Base-by-base conservation (phyloP, 257 asterid genomes). In the Solanum medicagineum region DNA sequence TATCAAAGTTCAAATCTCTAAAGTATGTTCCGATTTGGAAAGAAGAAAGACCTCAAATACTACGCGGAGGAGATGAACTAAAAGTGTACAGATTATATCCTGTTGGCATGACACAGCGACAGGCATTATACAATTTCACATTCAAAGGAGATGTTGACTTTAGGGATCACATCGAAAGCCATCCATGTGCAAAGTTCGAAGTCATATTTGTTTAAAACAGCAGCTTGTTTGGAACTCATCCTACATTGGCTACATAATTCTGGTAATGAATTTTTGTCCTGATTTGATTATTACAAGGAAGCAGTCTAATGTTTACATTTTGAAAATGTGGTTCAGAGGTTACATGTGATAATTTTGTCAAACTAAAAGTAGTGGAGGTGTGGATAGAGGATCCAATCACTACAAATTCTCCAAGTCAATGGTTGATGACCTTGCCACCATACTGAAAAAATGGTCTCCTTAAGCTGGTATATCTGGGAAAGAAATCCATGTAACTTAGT, bases 151-250 rank as follows among this genome's bases (percentile, higher is more conserved):
- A 92, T 19, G 74, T 91, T 9, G 94, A 91, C 81, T 90, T 97
- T 80, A 91, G 85, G 88, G 85, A 92, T 86, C 92, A 97, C 89
- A 75, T 97, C 45, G 94, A 92, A 87, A 91, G 86, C 80, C 91
- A 90, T 63, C 96, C 94, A 0, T 97, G 99, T 69, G 87, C 98
- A 57, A 97, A 97, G 73, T 94, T 97, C 17, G 99, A 97, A 91
- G 97, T 92, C 89, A 81, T 97, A 66, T 97, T 97, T 60, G 98
- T 97, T 36, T 79, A 79, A 1, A 11, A 75, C 44, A 22, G 81
- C 81, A 14, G 44, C 5, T 75, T 49, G 82, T 75, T 49, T 14
- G 9, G 29, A 15, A 26, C 49, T 79, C 83, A 53, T 79, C 40
- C 65, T 79, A 5, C 63, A 53, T 29, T 51, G 83, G 29, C 45